phyloP scores from a whole-genome alignment of 1,284 basidiomycete species.

The Apiotrichum porosum region DNA sequence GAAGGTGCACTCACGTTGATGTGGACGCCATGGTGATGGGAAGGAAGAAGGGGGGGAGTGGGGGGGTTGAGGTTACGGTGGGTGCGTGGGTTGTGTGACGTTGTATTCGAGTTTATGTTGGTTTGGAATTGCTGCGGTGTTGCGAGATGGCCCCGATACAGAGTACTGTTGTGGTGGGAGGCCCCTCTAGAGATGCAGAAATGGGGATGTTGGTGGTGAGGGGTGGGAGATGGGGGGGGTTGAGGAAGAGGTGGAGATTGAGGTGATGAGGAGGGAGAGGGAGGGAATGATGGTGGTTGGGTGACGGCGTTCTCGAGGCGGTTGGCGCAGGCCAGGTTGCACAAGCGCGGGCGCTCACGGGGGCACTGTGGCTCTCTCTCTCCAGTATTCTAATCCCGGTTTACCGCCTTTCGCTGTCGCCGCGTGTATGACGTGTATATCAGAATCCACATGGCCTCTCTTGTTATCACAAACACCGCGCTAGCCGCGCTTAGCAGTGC shows the following conservation, averaged over 20 bases:
- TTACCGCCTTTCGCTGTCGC: too few species aligned
- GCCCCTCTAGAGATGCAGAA: too few species aligned
- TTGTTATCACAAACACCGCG: too few species aligned
- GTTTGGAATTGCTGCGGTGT: not conserved
- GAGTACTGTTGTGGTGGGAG: not conserved
- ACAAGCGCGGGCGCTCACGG: too few species aligned
- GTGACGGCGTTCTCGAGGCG: too few species aligned
- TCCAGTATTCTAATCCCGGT: too few species aligned
- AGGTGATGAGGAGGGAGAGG: not conserved
- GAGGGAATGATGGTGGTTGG: not conserved
- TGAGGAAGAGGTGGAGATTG: not conserved
- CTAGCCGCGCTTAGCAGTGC: too few species aligned
- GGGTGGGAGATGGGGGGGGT: not conserved
- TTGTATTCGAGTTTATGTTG: not conserved
- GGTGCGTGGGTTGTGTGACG: not conserved
- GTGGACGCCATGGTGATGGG: constrained; percentile 43
- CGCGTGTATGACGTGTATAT: too few species aligned
- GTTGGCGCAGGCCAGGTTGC: too few species aligned
- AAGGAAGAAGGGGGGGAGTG: not conserved
- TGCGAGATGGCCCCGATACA: not conserved
- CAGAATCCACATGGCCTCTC: too few species aligned
- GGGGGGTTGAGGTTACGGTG: not conserved
- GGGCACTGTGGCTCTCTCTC: too few species aligned
- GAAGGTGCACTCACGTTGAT: constrained; percentile 30
- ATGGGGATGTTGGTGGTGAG: not conserved